These are phyloP conservation scores for Trypanosoma vivax DNA, from an alignment of 208 protist genomes.

Conservation along the genomic window DNA sequence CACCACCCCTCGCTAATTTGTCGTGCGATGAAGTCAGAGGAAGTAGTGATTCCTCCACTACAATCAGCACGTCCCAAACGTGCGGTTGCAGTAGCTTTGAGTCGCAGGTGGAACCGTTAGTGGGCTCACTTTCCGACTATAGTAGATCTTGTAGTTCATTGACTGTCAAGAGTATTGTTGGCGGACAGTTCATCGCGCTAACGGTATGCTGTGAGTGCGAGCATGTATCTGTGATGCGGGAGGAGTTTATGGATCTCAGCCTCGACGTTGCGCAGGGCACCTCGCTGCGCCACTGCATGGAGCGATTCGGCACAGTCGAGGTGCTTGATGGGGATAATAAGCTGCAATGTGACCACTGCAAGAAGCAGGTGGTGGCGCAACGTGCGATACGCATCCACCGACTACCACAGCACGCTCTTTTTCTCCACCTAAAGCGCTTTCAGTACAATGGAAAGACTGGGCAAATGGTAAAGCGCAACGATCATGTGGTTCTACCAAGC, in stretches of 20 bases:
- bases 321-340: slow-evolving; percentile 79
- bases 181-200: slow-evolving; percentile 67
- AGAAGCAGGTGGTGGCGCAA: slow-evolving; percentile 51
- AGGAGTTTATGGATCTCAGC: slow-evolving; percentile 83
- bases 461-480: slow-evolving; percentile 65
- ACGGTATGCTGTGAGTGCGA: slow-evolving; percentile 77
- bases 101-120: no score
- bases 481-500: slow-evolving; percentile 84
- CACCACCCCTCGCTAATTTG: no score
- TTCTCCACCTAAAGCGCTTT: slow-evolving; percentile 91
- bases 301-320: slow-evolving; percentile 69
- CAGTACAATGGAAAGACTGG: slow-evolving; percentile 72
- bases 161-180: slow-evolving; percentile 66
- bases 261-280: slow-evolving; percentile 70
- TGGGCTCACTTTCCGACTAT: no score
- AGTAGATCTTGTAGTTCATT: no score
- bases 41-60: no score
- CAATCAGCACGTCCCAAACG: no score
- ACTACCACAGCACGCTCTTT: slow-evolving; percentile 76
- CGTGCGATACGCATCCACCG: slow-evolving; percentile 78
- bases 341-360: slow-evolving; percentile 77
- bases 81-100: no score
- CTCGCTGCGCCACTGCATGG: slow-evolving; percentile 74
- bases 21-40: no score
- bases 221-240: slow-evolving; percentile 39